Evolutionary conservation across 129 eudicot species (phyloP), one percentile per base, ranked within the genome.

Genomic region (Ambrosia artemisiifolia): DNA sequence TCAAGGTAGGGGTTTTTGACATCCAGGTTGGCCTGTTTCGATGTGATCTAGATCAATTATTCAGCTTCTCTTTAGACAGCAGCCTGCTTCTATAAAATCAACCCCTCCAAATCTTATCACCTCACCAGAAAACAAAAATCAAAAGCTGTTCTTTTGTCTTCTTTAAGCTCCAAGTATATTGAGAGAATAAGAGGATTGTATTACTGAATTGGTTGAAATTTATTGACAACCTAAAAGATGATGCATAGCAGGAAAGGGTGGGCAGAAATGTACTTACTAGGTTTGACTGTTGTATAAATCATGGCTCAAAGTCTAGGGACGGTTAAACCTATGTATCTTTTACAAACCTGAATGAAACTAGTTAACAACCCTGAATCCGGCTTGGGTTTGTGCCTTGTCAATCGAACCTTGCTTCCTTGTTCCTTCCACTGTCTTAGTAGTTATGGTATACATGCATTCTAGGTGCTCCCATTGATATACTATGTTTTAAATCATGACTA

Each of bases 191-290:
- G 85, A 72, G 75, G 80, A 46, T 75, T 82, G 84, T 89, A 89
- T 60, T 84, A 82, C 90, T 17, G 96, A 86, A 51, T 56, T 75
- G 34, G 33, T 89, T 72, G 53, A 59, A n/a, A 88, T 89, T 13
- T 55, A 82, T 54, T 88, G 84, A 75, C 88, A 84, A 65, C 77
- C 86, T 0, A 76, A 73, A 89, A 84, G 64, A 75, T 48, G 47
- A 78, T 51, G 83, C 96, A 89, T 67, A 67, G 82, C 60, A 77
- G 76, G 59, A 89, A 84, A 74, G 90, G 85, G 14, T 84, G 81
- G 92, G 93, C 90, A 24, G 93, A 89, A 51, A 87, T 89, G 90
- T 84, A 89, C 56, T 40, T 86, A 44, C 75, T 89, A 64, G 83
- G 96, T 73, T 62, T 89, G 19, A 78, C 73, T 6, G 40, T 86